A percentile compares a stretch with the other conserved stretches of the same genome.
Evolutionary conservation across 768 basidiomycete genomes (phyloP).

Genomic region (Amanita molliuscula): DNA sequence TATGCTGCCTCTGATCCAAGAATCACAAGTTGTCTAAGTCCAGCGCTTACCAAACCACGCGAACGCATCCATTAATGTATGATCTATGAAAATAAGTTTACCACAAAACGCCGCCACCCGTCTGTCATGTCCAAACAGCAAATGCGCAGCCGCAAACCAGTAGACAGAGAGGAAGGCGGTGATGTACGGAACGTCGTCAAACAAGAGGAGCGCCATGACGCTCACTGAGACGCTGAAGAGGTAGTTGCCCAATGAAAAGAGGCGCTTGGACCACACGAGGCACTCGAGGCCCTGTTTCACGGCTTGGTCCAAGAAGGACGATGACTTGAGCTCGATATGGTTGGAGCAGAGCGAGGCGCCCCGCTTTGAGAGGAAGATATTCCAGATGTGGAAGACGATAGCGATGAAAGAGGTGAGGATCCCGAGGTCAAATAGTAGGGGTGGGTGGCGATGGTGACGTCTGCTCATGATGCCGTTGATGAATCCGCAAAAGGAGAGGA

Average conservation of each 20-base stretch:
- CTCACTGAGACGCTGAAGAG: not conserved
- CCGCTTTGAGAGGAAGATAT: not conserved
- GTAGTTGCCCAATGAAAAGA: not conserved
- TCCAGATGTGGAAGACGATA: conserved; percentile 1
- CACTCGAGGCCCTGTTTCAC: not conserved
- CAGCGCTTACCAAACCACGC: not conserved
- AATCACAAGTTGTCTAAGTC: too few relatives aligned
- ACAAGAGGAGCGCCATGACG: not conserved
- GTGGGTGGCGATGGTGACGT: not conserved
- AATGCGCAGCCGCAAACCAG: not conserved
- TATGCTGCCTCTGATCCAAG: too few relatives aligned
- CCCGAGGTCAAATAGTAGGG: not conserved
- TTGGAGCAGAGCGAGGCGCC: conserved; percentile 1
- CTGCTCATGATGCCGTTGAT: not conserved
- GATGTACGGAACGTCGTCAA: not conserved
- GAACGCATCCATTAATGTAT: not conserved
- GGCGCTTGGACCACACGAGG: not conserved
- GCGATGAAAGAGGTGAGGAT: not conserved
- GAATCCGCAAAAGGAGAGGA: not conserved
- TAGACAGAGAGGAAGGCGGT: not conserved
- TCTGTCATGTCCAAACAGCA: not conserved
- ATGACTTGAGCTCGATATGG: not conserved
- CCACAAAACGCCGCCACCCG: not conserved
- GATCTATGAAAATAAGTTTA: not conserved
- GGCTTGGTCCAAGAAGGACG: not conserved